Conservation (phyloP, 23 red algal genomes). For the Chondrus crispus region DNA sequence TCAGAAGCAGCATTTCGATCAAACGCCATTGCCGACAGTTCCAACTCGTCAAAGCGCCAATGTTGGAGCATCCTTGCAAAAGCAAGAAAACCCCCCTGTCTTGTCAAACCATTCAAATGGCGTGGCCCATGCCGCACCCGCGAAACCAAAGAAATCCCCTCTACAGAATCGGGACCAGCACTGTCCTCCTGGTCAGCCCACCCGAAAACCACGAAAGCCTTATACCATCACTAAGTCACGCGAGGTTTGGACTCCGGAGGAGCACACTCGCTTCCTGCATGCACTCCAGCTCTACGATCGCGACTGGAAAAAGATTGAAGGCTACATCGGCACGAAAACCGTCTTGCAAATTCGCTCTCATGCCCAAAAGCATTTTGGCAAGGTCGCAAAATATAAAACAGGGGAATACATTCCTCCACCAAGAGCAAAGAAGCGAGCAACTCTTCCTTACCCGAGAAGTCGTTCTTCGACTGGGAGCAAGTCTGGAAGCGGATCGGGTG, state of each 20-base stretch:
- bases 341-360: conserved; percentile 96
- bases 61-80: no score
- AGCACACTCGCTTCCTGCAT: conserved; percentile 90
- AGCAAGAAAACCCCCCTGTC: no score
- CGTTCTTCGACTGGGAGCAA: neutral
- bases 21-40: no score
- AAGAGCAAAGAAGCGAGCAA: conserved; percentile 69
- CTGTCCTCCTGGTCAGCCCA: neutral
- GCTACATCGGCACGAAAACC: conserved; percentile 88
- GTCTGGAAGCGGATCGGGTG: neutral
- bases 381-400: conserved; percentile 86
- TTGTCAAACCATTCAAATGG: no score
- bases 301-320: conserved; percentile 95
- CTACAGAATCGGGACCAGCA: no score
- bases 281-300: conserved; percentile 80
- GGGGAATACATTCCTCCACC: conserved; percentile 98
- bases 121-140: no score
- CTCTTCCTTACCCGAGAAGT: conserved; percentile 29
- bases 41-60: no score
- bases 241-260: conserved; percentile 84
- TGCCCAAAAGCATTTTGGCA: conserved; percentile 95
- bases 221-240: conserved; percentile 87
- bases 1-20: no score
- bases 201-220: conserved; percentile 76
- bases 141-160: no score